Conservation (phyloP, 352 stramenopile species). For the Lagenidium giganteum region DNA sequence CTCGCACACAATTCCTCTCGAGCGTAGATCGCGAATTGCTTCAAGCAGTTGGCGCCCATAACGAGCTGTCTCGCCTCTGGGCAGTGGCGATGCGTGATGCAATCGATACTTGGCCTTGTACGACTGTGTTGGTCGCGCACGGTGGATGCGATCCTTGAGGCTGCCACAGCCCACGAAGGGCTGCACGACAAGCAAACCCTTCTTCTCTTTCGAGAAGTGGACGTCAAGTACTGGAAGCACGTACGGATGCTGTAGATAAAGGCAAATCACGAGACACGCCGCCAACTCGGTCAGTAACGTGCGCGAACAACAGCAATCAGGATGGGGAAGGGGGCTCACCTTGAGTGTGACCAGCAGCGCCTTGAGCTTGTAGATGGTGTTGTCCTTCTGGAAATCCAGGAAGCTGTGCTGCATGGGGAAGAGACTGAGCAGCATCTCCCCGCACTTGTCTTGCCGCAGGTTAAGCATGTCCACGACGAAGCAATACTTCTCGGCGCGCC, state of each 20-base stretch:
- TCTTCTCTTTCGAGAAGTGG: conserved; percentile 61
- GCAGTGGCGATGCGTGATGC: conserved; percentile 28
- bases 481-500: conserved; percentile 55
- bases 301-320: background rate
- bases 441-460: conserved; percentile 41
- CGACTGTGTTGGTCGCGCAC: conserved; percentile 25
- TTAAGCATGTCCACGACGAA: conserved; percentile 73
- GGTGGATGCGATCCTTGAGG: conserved; percentile 61
- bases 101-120: conserved; percentile 56
- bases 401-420: conserved; percentile 50
- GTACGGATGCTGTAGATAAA: conserved; percentile 55
- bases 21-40: conserved; percentile 40
- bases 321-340: conserved; percentile 8
- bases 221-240: conserved; percentile 66
- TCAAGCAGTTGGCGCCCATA: conserved; percentile 60
- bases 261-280: background rate
- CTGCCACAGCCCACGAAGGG: conserved; percentile 47
- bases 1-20: conserved; percentile 65
- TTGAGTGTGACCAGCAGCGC: conserved; percentile 71
- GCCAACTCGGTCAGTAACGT: background rate
- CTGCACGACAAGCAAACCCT: conserved; percentile 59
- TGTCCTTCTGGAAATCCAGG: conserved; percentile 53
- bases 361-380: conserved; percentile 66
- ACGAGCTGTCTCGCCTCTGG: conserved; percentile 40
- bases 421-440: conserved; percentile 57